Conservation (phyloP, 2,329 filamentous ascomycete species). For the Colletotrichum gigasporum region DNA sequence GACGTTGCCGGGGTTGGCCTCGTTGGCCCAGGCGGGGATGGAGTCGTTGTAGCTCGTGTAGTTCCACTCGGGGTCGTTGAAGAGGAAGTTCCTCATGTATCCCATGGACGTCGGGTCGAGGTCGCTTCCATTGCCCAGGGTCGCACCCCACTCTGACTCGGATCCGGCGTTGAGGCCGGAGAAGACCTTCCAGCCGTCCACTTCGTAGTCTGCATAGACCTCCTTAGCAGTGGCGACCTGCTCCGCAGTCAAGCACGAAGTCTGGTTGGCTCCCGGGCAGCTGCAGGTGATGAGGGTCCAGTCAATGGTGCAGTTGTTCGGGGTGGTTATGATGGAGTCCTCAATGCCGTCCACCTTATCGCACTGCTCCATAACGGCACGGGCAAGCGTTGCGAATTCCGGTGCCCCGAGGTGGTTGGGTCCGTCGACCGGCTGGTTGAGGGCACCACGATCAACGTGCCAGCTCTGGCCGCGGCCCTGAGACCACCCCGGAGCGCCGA, state of each 20-base stretch:
- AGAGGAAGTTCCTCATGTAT: conserved; percentile 47
- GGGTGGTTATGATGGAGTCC: conserved; percentile 60
- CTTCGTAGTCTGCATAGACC: conserved; percentile 41
- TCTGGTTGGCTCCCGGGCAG: conserved; percentile 34
- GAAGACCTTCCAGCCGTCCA: conserved; percentile 42
- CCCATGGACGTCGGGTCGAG: conserved; percentile 45
- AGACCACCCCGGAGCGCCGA: conserved; percentile 61
- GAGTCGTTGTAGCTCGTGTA: conserved; percentile 45
- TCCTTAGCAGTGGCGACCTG: conserved; percentile 47
- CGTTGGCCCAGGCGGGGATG: conserved; percentile 36
- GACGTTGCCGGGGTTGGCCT: conserved; percentile 46
- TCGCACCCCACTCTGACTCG: conserved; percentile 47
- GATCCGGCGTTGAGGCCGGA: conserved; percentile 56
- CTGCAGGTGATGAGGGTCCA: conserved; percentile 51
- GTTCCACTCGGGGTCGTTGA: conserved; percentile 43
- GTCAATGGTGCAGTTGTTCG: conserved; percentile 54
- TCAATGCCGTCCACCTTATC: conserved; percentile 58
- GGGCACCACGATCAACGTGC: conserved; percentile 54
- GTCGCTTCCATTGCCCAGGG: conserved; percentile 43
- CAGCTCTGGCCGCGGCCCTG: conserved; percentile 55
- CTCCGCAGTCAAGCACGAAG: conserved; percentile 50
- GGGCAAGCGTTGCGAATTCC: conserved; percentile 53
- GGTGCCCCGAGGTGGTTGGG: conserved; percentile 52
- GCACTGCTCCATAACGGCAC: conserved; percentile 58
- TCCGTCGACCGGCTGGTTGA: conserved; percentile 56